Percentiles rank a stretch among this genome's conserved stretches.
Evolutionary conservation across 1,139 yeast species (phyloP).

Genomic region (Pichia kudriavzevii): DNA sequence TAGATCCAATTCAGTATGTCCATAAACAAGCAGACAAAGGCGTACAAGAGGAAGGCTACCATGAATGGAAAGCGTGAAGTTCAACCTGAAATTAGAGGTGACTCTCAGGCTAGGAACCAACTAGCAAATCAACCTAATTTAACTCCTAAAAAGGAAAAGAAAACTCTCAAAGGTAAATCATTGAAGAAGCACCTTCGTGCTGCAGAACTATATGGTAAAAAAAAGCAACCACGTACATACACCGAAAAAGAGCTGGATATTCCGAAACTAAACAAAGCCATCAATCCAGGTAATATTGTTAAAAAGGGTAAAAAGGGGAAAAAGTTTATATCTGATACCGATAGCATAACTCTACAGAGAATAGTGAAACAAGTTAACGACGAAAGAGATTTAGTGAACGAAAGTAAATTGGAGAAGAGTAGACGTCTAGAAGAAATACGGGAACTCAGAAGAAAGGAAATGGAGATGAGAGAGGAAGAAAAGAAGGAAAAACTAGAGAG

Average conservation of each 20-base stretch:
- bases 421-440: conserved; percentile 84
- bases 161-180: conserved; percentile 38
- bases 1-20: conserved; percentile 19
- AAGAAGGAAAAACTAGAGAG: conserved; percentile 64
- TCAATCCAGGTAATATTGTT: conserved; percentile 72
- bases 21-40: conserved; percentile 43
- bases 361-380: conserved; percentile 77
- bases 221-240: conserved; percentile 54
- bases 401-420: conserved; percentile 84
- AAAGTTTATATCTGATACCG: conserved; percentile 72
- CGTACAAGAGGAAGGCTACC: conserved; percentile 46
- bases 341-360: conserved; percentile 54
- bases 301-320: conserved; percentile 88
- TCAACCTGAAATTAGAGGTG: conserved; percentile 59
- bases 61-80: conserved; percentile 51
- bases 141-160: conserved; percentile 50
- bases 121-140: conserved; percentile 54
- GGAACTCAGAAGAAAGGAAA: conserved; percentile 77
- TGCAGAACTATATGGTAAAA: conserved; percentile 61
- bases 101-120: conserved; percentile 58
- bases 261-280: conserved; percentile 74
- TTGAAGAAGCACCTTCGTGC: conserved; percentile 61
- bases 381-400: conserved; percentile 71
- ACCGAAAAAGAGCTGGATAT: conserved; percentile 71
- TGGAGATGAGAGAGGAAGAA: conserved; percentile 72